Evolutionary conservation across 1,284 basidiomycete genomes (phyloP).

Genomic region (Rhizopogon parksii): DNA sequence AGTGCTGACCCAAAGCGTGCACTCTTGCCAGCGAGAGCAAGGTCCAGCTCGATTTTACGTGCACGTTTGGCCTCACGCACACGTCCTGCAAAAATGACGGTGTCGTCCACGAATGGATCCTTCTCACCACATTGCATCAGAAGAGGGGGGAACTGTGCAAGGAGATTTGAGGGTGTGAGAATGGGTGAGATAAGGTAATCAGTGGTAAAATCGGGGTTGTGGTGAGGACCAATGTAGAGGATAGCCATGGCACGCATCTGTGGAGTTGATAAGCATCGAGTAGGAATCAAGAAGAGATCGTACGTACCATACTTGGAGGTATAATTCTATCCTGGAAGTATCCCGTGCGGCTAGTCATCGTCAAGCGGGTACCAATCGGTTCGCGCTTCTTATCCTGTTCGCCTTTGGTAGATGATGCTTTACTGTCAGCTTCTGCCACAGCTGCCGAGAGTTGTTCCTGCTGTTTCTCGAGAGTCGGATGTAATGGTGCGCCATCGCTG

Average conservation of each 20-base stretch:
- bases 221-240: slow-evolving; percentile 89
- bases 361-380: slow-evolving; percentile 77
- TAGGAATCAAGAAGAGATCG: neutral
- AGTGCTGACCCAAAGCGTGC: slow-evolving; percentile 50
- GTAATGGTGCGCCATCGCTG: slow-evolving; percentile 14
- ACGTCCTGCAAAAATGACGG: slow-evolving; percentile 89
- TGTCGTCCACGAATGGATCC: slow-evolving; percentile 95
- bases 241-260: slow-evolving; percentile 99
- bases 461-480: slow-evolving; percentile 37
- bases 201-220: slow-evolving; percentile 87
- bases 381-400: slow-evolving; percentile 33
- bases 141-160: slow-evolving; percentile 90
- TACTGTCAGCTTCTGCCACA: slow-evolving; percentile 41
- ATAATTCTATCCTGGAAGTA: slow-evolving; percentile 93
- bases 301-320: slow-evolving; percentile 82
- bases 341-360: slow-evolving; percentile 93
- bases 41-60: slow-evolving; percentile 63
- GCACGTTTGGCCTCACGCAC: slow-evolving; percentile 87
- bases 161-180: slow-evolving; percentile 74
- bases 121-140: slow-evolving; percentile 93
- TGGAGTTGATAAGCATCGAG: neutral
- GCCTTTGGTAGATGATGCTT: slow-evolving; percentile 32
- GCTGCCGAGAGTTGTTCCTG: slow-evolving; percentile 45
- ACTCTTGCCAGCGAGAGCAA: slow-evolving; percentile 48
- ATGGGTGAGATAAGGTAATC: slow-evolving; percentile 96